phyloP scores from a whole-genome alignment of 345 rosid species.

The Corchorus olitorius region DNA sequence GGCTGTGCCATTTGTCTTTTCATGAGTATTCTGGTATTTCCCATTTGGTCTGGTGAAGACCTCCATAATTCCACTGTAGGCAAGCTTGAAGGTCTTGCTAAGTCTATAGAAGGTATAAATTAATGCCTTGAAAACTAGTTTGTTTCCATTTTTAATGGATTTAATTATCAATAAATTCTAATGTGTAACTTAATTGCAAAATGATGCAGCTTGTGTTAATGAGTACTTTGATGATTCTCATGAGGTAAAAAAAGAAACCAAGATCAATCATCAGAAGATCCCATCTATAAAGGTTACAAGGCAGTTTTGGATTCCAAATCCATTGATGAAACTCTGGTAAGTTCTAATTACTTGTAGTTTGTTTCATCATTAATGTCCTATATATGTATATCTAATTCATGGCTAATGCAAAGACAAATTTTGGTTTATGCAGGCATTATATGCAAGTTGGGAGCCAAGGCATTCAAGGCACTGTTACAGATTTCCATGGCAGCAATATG shows the following conservation, averaged over 20 bases:
- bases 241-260: conserved; percentile 22
- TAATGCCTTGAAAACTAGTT: not conserved
- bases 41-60: conserved; percentile 89
- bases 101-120: conserved; percentile 59
- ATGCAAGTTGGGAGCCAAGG: conserved; percentile 93
- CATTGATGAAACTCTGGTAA: conserved; percentile 70
- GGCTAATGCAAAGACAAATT: not conserved
- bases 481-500: conserved; percentile 79
- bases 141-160: not conserved
- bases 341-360: conserved; percentile 13
- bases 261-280: conserved; percentile 49
- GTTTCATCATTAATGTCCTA: not conserved
- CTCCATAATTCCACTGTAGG: conserved; percentile 67
- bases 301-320: conserved; percentile 80
- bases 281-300: conserved; percentile 58
- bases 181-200: not conserved
- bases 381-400: not conserved
- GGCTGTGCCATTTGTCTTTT: conserved; percentile 82
- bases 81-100: conserved; percentile 79
- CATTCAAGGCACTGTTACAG: conserved; percentile 54
- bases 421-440: conserved; percentile 47
- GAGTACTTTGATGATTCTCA: conserved; percentile 56
- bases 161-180: not conserved
- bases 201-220: conserved; percentile 63
- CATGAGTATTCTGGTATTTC: conserved; percentile 71